These are phyloP conservation scores for Tolypocladium nubicola DNA, from an alignment of 2,329 filamentous ascomycete species.

Conservation along the genomic window DNA sequence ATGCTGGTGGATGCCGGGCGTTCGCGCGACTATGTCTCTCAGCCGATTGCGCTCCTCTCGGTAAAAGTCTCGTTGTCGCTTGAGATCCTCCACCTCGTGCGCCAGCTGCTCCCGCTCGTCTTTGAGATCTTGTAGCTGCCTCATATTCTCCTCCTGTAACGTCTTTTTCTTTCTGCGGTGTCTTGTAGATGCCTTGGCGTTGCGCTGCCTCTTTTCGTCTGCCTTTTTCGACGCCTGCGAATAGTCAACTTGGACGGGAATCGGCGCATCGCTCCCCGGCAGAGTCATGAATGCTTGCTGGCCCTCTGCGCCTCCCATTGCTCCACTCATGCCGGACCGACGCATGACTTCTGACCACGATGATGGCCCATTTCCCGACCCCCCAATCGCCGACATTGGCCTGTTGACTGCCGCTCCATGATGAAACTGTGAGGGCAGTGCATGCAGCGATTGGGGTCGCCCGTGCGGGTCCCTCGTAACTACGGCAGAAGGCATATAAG, in stretches of 20 bases:
- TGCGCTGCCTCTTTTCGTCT: constrained; percentile 76
- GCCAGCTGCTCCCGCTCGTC: constrained; percentile 56
- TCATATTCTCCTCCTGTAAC: constrained; percentile 62
- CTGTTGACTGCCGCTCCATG: constrained; percentile 10
- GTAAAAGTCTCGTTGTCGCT: constrained; percentile 63
- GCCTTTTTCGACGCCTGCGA: constrained; percentile 73
- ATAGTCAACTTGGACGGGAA: constrained; percentile 62
- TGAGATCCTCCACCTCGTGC: constrained; percentile 38
- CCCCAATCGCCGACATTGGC: constrained; percentile 10
- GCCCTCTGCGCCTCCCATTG: constrained; percentile 17
- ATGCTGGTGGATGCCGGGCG: constrained; percentile 43
- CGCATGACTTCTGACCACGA: constrained; percentile 22
- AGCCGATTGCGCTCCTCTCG: constrained; percentile 62
- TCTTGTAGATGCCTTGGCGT: constrained; percentile 74
- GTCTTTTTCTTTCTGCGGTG: constrained; percentile 77
- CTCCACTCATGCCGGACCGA: constrained; percentile 15
- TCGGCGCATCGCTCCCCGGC: constrained; percentile 26
- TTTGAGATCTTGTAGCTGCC: constrained; percentile 59
- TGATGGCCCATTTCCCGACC: constrained; percentile 12
- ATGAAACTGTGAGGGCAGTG: constrained; percentile 11
- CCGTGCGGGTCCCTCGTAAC: constrained; percentile 10
- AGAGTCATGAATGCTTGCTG: constrained; percentile 28
- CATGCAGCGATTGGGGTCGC: constrained; percentile 6
- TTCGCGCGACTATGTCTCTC: constrained; percentile 51
- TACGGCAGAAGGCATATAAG: constrained; percentile 11